phyloP scores from a whole-genome alignment of 2,329 filamentous ascomycete genomes.

The Fusarium sp. region DNA sequence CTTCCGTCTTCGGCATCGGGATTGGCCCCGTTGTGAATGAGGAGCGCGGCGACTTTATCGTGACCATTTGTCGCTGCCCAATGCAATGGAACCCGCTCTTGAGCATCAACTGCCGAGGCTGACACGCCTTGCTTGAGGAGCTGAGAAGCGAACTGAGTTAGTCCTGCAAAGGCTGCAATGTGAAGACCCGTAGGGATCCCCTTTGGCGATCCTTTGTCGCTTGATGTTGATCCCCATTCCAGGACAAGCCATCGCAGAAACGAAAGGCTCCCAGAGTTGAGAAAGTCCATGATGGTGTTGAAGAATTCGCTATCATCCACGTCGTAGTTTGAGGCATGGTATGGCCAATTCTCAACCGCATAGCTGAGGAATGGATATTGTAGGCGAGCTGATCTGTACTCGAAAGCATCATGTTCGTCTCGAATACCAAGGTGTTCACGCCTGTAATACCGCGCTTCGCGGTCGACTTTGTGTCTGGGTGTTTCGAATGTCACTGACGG shows the following conservation, averaged over 20 bases:
- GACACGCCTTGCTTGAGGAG: conserved; percentile 6
- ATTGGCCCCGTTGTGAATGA: conserved; percentile 18
- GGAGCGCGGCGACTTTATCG: conserved; percentile 7
- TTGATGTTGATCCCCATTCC: conserved; percentile 23
- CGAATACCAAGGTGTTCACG: background rate
- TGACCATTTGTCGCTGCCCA: conserved; percentile 37
- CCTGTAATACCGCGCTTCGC: background rate
- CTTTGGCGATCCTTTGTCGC: background rate
- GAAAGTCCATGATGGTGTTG: background rate
- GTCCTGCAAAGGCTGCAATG: conserved; percentile 29
- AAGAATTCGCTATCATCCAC: conserved; percentile 23
- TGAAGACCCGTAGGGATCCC: conserved; percentile 31
- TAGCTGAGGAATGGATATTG: conserved; percentile 31
- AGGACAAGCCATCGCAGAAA: conserved; percentile 33
- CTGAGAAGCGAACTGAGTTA: conserved; percentile 14
- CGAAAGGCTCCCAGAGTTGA: background rate
- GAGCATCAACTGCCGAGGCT: conserved; percentile 10
- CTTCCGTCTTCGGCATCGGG: conserved; percentile 9
- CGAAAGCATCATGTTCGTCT: background rate
- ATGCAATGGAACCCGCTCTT: conserved; percentile 27
- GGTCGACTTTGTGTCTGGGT: background rate
- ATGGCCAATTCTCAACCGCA: conserved; percentile 34
- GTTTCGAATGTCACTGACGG: background rate
- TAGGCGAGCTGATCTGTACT: conserved; percentile 29
- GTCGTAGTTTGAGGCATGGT: conserved; percentile 35